Conservation (phyloP, 495 filamentous ascomycete genomes). For the Podospora pseudoanserina region DNA sequence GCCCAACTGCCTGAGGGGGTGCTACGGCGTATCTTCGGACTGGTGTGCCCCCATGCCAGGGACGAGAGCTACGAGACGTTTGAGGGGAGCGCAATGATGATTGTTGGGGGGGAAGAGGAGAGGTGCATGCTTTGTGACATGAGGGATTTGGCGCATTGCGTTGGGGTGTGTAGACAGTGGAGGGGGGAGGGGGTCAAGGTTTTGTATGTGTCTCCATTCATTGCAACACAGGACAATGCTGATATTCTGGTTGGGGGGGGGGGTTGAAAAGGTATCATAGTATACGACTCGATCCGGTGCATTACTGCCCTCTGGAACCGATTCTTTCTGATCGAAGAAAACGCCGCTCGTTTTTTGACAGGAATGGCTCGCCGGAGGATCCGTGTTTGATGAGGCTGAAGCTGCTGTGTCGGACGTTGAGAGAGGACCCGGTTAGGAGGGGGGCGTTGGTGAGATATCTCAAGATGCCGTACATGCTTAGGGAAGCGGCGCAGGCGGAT, state of each 20-base stretch:
- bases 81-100: conserved; percentile 63
- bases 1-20: conserved; percentile 58
- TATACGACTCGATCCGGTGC: conserved; percentile 89
- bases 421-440: conserved; percentile 62
- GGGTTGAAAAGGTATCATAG: conserved; percentile 66
- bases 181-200: conserved; percentile 50
- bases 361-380: conserved; percentile 74
- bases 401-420: conserved; percentile 74
- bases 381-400: conserved; percentile 69
- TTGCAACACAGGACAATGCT: background rate
- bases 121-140: conserved; percentile 95
- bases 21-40: conserved; percentile 69
- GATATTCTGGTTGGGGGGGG: conserved; percentile 11
- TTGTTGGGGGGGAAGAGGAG: conserved; percentile 76
- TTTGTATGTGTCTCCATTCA: conserved; percentile 44
- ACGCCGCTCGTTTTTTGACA: conserved; percentile 67
- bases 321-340: conserved; percentile 73
- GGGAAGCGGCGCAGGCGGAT: conserved; percentile 79
- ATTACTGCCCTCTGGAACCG: conserved; percentile 88
- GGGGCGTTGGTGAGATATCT: conserved; percentile 67
- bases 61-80: conserved; percentile 77
- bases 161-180: conserved; percentile 71
- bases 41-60: conserved; percentile 76
- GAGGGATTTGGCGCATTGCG: conserved; percentile 81
- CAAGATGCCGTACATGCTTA: conserved; percentile 94